A percentile compares a stretch with the other conserved stretches of the same genome.
phyloP scores from a whole-genome alignment of 2,329 filamentous ascomycete species.

The Fusarium globosum region DNA sequence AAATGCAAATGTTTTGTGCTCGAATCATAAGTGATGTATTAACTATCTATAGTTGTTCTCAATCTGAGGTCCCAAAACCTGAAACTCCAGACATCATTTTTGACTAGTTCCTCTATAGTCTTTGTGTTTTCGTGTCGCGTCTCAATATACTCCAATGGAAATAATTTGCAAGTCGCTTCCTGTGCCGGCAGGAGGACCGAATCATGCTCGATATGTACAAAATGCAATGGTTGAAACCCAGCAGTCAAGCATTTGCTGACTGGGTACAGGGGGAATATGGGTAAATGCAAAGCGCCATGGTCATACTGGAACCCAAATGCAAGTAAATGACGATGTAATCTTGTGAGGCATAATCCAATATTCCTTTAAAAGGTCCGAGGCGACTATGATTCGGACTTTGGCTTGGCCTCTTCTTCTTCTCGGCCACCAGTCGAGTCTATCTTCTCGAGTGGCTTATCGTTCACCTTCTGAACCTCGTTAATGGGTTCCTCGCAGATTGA shows the following conservation, averaged over 20 bases:
- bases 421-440: slow-evolving; percentile 19
- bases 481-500: slow-evolving; percentile 30
- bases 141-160: slow-evolving; percentile 25
- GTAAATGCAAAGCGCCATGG: slow-evolving; percentile 13
- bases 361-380: not conserved
- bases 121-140: slow-evolving; percentile 31
- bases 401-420: slow-evolving; percentile 3
- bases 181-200: slow-evolving; percentile 27
- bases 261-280: slow-evolving; percentile 19
- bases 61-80: slow-evolving; percentile 24
- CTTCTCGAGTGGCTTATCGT: slow-evolving; percentile 30
- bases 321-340: not conserved
- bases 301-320: slow-evolving; percentile 9
- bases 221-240: slow-evolving; percentile 28
- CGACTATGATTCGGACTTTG: slow-evolving; percentile 17
- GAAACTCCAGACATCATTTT: slow-evolving; percentile 27
- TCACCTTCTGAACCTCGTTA: slow-evolving; percentile 12
- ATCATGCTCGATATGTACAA: slow-evolving; percentile 32
- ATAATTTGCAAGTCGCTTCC: slow-evolving; percentile 13
- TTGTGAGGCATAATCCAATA: not conserved
- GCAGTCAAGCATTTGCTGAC: slow-evolving; percentile 2
- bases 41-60: slow-evolving; percentile 30
- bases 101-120: slow-evolving; percentile 24
- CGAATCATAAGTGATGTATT: slow-evolving; percentile 19
- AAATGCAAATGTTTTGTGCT: not conserved